Conservation (phyloP, 73 alveolate species). For the Paramecium primaurelia region DNA sequence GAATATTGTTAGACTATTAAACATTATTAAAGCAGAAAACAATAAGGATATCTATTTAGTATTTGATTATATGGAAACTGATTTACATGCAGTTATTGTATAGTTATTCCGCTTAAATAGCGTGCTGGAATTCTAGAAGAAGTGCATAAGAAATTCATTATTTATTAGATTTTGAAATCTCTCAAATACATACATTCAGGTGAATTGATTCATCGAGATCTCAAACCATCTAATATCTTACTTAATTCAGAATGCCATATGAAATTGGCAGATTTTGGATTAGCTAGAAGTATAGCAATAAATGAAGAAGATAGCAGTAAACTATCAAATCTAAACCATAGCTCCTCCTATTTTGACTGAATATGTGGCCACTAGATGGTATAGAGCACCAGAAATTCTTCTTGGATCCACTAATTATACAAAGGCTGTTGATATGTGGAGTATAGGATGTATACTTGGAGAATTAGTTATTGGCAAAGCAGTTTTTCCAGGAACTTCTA, state of each 20-base stretch:
- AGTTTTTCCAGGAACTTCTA: constrained; percentile 85
- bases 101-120: neutral
- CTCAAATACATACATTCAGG: constrained; percentile 94
- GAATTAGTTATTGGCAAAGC: constrained; percentile 88
- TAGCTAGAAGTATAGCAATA: constrained; percentile 79
- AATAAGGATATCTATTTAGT: constrained; percentile 92
- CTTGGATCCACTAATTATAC: constrained; percentile 87
- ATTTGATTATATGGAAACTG: constrained; percentile 97
- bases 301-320: constrained; percentile 69
- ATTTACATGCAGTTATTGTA: constrained; percentile 95
- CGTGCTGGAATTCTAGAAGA: constrained; percentile 95
- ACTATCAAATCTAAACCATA: neutral
- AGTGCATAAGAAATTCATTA: constrained; percentile 87
- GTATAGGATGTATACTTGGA: constrained; percentile 95
- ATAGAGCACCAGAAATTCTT: constrained; percentile 92
- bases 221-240: constrained; percentile 85
- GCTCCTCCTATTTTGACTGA: constrained; percentile 81
- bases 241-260: constrained; percentile 86
- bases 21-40: constrained; percentile 94
- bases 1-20: constrained; percentile 90
- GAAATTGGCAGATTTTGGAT: constrained; percentile 91
- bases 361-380: constrained; percentile 96
- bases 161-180: constrained; percentile 92
- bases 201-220: constrained; percentile 84
- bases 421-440: constrained; percentile 96